These are phyloP conservation scores for Pistacia vera DNA, from an alignment of 345 rosid genomes.

Conservation along the genomic window DNA sequence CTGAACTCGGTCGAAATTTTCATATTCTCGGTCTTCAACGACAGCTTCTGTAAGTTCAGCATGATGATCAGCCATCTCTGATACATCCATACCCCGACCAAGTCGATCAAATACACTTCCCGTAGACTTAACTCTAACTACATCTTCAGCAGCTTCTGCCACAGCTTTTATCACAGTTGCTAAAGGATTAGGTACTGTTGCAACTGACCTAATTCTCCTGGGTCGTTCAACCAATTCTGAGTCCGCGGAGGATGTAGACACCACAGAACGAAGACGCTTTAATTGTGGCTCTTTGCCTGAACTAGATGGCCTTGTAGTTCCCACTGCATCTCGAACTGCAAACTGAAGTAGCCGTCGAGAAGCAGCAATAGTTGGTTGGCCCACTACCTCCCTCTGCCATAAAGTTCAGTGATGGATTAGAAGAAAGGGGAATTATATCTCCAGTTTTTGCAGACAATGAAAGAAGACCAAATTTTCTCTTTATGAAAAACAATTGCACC, in stretches of 20 bases:
- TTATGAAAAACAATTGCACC: too few species aligned
- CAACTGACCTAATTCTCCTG: constrained; percentile 64
- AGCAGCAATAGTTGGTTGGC: constrained; percentile 55
- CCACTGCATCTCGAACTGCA: constrained; percentile 96
- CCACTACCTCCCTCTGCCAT: constrained; percentile 65
- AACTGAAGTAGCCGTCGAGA: constrained; percentile 90
- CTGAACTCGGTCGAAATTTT: constrained; percentile 33
- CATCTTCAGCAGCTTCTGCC: constrained; percentile 91
- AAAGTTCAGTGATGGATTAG: constrained; percentile 15
- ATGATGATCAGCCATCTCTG: constrained; percentile 35
- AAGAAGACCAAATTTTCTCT: too few species aligned
- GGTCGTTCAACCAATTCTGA: constrained; percentile 43
- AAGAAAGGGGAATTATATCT: not conserved
- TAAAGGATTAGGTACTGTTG: constrained; percentile 72
- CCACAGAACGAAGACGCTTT: constrained; percentile 91
- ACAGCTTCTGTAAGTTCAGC: constrained; percentile 37
- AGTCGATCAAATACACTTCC: constrained; percentile 95
- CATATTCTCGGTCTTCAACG: constrained; percentile 49
- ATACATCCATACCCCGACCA: constrained; percentile 47
- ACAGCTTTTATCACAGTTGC: constrained; percentile 84
- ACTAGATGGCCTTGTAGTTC: constrained; percentile 55
- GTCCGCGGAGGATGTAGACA: constrained; percentile 58
- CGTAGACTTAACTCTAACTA: constrained; percentile 49
- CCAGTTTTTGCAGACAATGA: too few species aligned
- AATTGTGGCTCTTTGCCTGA: constrained; percentile 51